Evolutionary conservation across 2,329 filamentous ascomycete species (phyloP).

Genomic region (Fusarium sp.): DNA sequence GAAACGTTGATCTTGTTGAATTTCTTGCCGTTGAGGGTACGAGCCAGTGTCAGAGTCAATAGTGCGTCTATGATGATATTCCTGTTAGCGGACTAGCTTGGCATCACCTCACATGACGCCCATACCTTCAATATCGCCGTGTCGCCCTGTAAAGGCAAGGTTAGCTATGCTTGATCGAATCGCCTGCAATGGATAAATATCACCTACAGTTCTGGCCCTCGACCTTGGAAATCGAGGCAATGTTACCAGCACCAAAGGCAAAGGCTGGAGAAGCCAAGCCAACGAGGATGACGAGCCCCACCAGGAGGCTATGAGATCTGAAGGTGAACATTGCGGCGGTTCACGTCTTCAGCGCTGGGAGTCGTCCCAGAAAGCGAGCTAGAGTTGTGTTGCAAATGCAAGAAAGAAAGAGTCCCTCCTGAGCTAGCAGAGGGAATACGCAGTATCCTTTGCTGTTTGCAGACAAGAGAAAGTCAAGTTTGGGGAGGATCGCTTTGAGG

Average conservation of each 20-base stretch:
- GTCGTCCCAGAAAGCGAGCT: constrained; percentile 16
- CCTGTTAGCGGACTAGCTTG: background rate
- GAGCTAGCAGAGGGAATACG: constrained; percentile 32
- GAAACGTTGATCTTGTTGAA: constrained; percentile 90
- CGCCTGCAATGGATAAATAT: background rate
- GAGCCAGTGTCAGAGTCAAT: constrained; percentile 71
- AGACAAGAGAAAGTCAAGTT: constrained; percentile 4
- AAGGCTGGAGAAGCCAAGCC: constrained; percentile 72
- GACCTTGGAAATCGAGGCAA: constrained; percentile 80
- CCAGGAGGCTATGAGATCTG: constrained; percentile 59
- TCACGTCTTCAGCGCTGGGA: constrained; percentile 36
- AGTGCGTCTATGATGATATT: constrained; percentile 76
- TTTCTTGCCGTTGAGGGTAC: constrained; percentile 71
- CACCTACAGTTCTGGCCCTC: constrained; percentile 82
- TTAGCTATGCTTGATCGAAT: constrained; percentile 13
- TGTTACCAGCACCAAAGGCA: constrained; percentile 90
- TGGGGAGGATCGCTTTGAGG: constrained; percentile 1
- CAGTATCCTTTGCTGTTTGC: constrained; percentile 4
- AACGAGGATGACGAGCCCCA: constrained; percentile 69
- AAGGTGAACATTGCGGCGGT: constrained; percentile 56
- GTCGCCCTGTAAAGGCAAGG: constrained; percentile 65
- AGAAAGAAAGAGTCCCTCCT: constrained; percentile 28
- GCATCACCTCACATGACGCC: background rate
- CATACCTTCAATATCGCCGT: constrained; percentile 74
- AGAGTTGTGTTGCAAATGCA: constrained; percentile 15